Evolutionary conservation across 2,329 filamentous ascomycete genomes (phyloP), one percentile per base, ranked within the genome.

Genomic region (Trichoderma koningiopsis): DNA sequence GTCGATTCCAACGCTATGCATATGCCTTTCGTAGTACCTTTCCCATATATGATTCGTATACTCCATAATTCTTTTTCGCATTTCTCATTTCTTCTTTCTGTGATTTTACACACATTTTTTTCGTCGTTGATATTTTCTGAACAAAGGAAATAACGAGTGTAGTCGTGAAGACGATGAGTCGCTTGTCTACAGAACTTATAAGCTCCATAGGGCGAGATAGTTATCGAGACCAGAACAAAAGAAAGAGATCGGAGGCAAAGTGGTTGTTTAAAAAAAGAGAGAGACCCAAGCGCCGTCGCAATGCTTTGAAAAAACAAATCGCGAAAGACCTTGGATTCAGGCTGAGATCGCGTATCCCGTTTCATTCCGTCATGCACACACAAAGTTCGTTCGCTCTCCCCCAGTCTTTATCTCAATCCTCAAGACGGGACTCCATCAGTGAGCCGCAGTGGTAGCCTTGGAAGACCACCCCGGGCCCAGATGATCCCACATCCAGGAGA

Each of bases 401-500:
- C 16, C 8, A n/a, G 5, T 43, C 40, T 7, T 53, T 43, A 40
- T 37, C 58, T 29, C 43, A 49, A 27, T 35, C 37, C 13, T 5
- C 1, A 16, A 31, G 13, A 27, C 22, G 11, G 5, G 1, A 4
- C 2, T 33, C 27, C 13, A 11, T 24, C 52, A 68, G 13, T 43
- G 47, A 13, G 31, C 55, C n/a, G 43, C 10, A 53, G 68, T 13
- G 37, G 68, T 27, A 19, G 62, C 27, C 29, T 66, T 70, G 37
- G 56, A 58, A 43, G 56, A 37, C 56, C 62, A 61, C 3, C 55
- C 53, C 7, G 58, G 59, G n/a, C 33, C 16, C 40, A 70, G 57
- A 47, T 70, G 47, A 53, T 70, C 68, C 68, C 68, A 70, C 68
- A 70, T 62, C 68, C 68, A 70, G 27, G 62, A 66, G 57, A 70